Evolutionary conservation across 2,329 filamentous ascomycete species (phyloP).

Genomic region (Chaetomium sp.): DNA sequence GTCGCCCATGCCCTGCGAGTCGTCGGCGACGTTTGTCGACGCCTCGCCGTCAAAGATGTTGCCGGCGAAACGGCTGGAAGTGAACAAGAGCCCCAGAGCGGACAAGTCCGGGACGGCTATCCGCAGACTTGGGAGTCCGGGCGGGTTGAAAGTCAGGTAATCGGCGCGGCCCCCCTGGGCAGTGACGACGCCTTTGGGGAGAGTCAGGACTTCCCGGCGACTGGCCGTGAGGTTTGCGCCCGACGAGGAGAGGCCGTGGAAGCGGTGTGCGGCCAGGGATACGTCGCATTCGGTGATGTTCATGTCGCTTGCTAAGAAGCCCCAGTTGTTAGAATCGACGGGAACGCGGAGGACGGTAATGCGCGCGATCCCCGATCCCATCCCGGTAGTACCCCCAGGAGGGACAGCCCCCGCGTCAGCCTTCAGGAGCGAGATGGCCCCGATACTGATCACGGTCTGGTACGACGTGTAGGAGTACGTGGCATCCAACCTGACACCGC

Average conservation of each 20-base stretch:
- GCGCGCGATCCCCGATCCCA: constrained; percentile 6
- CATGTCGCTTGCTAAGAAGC: background rate
- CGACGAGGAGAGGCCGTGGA: constrained; percentile 9
- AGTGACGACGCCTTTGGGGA: background rate
- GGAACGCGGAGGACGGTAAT: constrained; percentile 9
- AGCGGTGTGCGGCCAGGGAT: constrained; percentile 9
- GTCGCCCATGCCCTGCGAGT: constrained; percentile 10
- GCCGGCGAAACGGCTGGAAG: constrained; percentile 10
- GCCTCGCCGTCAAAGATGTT: constrained; percentile 8
- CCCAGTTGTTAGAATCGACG: background rate
- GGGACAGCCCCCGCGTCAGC: background rate
- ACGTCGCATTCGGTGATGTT: constrained; percentile 16
- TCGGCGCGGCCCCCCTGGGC: background rate
- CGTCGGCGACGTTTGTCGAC: background rate
- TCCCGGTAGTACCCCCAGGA: background rate
- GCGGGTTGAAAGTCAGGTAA: constrained; percentile 1
- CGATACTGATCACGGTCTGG: constrained; percentile 10
- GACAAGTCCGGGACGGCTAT: constrained; percentile 1
- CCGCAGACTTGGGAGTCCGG: background rate
- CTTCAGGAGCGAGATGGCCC: background rate
- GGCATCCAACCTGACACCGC: constrained; percentile 3
- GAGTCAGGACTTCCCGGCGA: background rate
- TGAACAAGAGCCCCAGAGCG: constrained; percentile 4
- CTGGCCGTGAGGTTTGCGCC: background rate
- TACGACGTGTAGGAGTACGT: constrained; percentile 1